These are phyloP conservation scores for Litchi chinensis DNA, from an alignment of 345 rosid species.

Conservation along the genomic window DNA sequence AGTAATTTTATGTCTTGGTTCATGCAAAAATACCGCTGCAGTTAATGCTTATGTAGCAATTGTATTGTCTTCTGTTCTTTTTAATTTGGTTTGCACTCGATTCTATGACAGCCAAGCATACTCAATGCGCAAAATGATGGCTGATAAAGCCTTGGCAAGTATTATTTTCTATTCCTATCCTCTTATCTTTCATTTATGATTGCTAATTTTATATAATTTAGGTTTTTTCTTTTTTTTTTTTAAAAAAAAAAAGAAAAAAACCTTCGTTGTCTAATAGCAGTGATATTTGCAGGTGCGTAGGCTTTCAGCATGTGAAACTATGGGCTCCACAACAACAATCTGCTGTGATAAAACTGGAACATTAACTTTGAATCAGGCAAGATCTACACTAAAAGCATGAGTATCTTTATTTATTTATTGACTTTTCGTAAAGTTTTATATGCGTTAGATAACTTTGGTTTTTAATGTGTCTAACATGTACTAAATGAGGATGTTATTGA, in stretches of 20 bases:
- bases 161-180: conserved; percentile 15
- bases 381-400: conserved; percentile 23
- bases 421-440: no score
- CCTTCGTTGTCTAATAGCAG: conserved; percentile 24
- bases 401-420: not conserved
- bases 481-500: not conserved
- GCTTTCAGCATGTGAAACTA: conserved; percentile 99
- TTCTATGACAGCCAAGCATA: conserved; percentile 71
- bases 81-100: not conserved
- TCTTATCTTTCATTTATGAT: conserved; percentile 14
- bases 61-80: conserved; percentile 7
- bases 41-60: conserved; percentile 14
- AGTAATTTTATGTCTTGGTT: conserved; percentile 10
- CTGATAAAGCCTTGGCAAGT: conserved; percentile 95
- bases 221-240: not conserved
- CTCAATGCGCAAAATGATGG: conserved; percentile 99
- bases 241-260: no score
- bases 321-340: conserved; percentile 99
- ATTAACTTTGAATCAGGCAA: conserved; percentile 88
- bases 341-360: conserved; percentile 99
- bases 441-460: not conserved
- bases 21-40: conserved; percentile 15
- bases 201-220: not conserved
- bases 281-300: conserved; percentile 78
- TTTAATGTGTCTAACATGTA: not conserved